phyloP scores from a whole-genome alignment of 2,329 filamentous ascomycete species.

The Colletotrichum lupini region DNA sequence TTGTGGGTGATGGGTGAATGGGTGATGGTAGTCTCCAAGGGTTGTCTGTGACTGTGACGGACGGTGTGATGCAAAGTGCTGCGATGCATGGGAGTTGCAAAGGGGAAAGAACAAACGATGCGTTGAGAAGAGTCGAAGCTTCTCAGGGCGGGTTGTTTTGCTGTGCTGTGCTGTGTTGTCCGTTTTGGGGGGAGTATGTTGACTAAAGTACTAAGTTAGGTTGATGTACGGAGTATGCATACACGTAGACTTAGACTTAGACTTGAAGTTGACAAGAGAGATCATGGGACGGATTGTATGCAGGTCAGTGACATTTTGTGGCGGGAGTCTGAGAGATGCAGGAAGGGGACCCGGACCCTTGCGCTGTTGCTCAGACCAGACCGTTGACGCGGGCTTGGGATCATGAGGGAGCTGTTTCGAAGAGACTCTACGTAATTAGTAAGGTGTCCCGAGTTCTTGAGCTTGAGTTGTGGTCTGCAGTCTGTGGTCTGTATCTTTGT shows the following conservation, averaged over 20 bases:
- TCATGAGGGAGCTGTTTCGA: slow-evolving; percentile 10
- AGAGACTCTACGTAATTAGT: not conserved
- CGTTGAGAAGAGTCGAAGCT: not conserved
- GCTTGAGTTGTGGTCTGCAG: not conserved
- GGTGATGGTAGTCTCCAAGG: not conserved
- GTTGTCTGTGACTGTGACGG: not conserved
- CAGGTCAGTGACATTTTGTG: not conserved
- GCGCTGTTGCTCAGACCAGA: slow-evolving; percentile 4
- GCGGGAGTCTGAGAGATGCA: slow-evolving; percentile 6
- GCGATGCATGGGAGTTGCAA: slow-evolving; percentile 28
- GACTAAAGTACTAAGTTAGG: not conserved
- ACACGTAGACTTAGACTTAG: not conserved
- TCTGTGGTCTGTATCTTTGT: not conserved
- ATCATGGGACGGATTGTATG: slow-evolving; percentile 20
- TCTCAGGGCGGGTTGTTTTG: not conserved
- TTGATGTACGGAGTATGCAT: not conserved
- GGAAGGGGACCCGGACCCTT: not conserved
- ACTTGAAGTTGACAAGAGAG: slow-evolving; percentile 16
- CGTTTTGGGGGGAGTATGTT: not conserved
- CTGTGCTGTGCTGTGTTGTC: not conserved
- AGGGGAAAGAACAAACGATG: slow-evolving; percentile 29
- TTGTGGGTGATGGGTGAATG: not conserved
- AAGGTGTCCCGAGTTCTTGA: not conserved
- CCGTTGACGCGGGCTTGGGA: not conserved
- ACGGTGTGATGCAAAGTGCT: slow-evolving; percentile 2